Base-by-base conservation (phyloP, 2,329 filamentous ascomycete species). In the Arthrinium puccinioides region DNA sequence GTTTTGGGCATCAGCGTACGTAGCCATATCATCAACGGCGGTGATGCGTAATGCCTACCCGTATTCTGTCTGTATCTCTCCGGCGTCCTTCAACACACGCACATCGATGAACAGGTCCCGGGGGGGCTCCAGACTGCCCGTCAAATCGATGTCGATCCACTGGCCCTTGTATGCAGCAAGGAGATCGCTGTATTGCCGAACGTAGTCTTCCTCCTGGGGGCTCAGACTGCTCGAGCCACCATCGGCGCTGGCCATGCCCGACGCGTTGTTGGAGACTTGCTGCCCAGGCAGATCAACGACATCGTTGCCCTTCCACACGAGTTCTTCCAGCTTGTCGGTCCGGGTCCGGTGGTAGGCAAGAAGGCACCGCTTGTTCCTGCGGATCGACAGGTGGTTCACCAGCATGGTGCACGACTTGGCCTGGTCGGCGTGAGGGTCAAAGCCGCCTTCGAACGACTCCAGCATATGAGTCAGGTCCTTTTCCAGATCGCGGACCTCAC, bases 41-140 rank as follows among this genome's bases (percentile, higher is more conserved):
- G 19, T n/a, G 38, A 25, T 30, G 35, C 21, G 20, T 28, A 21
- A 29, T 28, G 38, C 82, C 61, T 72, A 94, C 84, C 92, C 92
- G 57, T 98, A 98, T 70, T 98, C 94, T 0, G 92, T 98, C 66
- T 98, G 90, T 46, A 98, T 96, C 68, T 98, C 92, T 5, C 94
- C 92, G 2, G 90, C 92, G 66, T 98, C 92, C 59, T 92, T 96
- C 46, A 98, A 65, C 33, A 98, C 92, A 32, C 92, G 74, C 24
- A 98, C 92, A 60, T 98, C 92, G 52, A 98, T 94, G 60, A 97
- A 98, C 37, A 98, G 66, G 62, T 98, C 92, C 50, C 79, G 79
- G n/a, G 92, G 92, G 18, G 92, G 92, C 55, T 95, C 88, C 55
- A 98, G 67, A 54, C 85, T 92, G 21, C 92, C 92, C 3, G 92